Conservation (phyloP, 176 grass and related monocot genomes). For the Oryza punctata region DNA sequence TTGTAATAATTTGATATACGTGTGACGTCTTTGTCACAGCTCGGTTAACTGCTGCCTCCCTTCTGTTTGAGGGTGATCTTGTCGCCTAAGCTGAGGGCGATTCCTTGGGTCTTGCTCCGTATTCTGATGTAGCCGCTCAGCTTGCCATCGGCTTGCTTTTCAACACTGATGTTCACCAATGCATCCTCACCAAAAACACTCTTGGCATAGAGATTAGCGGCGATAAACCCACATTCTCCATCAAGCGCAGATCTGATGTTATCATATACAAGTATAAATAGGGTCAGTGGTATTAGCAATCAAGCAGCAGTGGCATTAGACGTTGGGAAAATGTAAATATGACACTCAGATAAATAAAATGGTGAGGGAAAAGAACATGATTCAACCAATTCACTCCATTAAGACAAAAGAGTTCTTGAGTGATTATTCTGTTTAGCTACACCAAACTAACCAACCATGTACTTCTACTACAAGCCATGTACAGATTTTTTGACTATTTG, state of each 20-base stretch:
- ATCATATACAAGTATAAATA: constrained; percentile 9
- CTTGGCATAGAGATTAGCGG: constrained; percentile 73
- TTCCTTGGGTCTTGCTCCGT: constrained; percentile 76
- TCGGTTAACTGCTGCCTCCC: constrained; percentile 46
- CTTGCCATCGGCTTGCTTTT: constrained; percentile 69
- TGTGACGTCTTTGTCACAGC: not conserved
- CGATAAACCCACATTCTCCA: constrained; percentile 64
- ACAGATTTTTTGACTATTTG: not conserved
- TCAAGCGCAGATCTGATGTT: constrained; percentile 54
- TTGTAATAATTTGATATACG: not conserved
- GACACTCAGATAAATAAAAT: not conserved
- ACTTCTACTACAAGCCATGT: not conserved
- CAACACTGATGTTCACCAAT: constrained; percentile 66
- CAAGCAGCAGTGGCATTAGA: not conserved
- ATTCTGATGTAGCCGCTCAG: constrained; percentile 71
- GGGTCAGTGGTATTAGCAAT: not conserved
- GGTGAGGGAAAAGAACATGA: not conserved
- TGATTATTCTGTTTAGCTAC: not conserved
- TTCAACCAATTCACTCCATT: not conserved
- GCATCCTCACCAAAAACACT: constrained; percentile 71
- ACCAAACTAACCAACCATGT: not conserved
- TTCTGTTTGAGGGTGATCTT: constrained; percentile 85
- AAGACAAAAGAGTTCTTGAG: not conserved
- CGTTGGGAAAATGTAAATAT: not conserved
- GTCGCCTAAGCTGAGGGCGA: constrained; percentile 67